phyloP scores from a whole-genome alignment of 176 grass and related monocot genomes.

The Panicum miliaceum region DNA sequence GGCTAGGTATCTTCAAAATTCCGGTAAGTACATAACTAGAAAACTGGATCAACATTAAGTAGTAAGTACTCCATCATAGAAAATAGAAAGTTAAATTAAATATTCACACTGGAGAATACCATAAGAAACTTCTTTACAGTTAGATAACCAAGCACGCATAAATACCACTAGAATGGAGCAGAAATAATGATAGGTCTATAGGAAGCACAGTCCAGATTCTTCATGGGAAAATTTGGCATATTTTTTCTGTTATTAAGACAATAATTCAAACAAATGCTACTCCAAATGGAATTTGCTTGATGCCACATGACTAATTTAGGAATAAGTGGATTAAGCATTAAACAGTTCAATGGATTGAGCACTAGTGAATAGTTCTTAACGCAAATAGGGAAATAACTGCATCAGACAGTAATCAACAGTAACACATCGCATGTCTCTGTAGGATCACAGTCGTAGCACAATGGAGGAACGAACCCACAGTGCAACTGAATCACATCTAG shows the following conservation, averaged over 20 bases:
- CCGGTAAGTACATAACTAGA: background rate
- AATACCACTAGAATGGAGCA: background rate
- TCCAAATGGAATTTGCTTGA: background rate
- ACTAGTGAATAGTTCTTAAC: background rate
- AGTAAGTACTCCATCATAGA: background rate
- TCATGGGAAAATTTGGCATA: background rate
- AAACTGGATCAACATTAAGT: background rate
- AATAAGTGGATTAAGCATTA: background rate
- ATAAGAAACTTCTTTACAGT: background rate
- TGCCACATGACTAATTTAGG: background rate
- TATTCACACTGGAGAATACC: background rate
- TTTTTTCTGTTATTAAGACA: background rate
- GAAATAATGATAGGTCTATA: background rate
- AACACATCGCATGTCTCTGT: background rate
- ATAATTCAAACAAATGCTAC: background rate
- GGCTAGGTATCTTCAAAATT: background rate
- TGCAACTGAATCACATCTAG: background rate
- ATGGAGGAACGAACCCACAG: background rate
- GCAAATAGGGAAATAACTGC: background rate
- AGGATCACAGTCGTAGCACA: background rate
- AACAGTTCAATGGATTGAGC: background rate
- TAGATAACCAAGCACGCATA: background rate
- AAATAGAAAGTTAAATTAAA: background rate
- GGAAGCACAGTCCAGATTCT: background rate
- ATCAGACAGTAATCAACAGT: background rate